Conservation (phyloP, 176 grass and related monocot genomes). For the Phyllostachys edulis region DNA sequence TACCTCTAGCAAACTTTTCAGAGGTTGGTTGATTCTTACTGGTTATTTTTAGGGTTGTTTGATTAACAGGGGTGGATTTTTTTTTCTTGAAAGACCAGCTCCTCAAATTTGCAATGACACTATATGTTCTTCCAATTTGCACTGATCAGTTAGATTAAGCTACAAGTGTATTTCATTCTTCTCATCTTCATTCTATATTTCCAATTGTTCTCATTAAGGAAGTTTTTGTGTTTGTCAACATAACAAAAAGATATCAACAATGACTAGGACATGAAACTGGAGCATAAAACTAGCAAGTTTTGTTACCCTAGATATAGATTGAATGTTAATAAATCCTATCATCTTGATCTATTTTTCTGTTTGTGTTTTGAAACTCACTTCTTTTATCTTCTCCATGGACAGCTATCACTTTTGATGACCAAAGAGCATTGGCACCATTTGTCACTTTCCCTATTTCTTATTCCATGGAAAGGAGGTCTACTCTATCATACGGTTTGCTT, state of each 20-base stretch:
- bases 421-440: slow-evolving; percentile 9
- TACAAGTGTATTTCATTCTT: background rate
- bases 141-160: background rate
- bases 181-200: background rate
- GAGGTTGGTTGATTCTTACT: background rate
- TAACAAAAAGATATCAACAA: background rate
- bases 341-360: background rate
- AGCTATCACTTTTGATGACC: background rate
- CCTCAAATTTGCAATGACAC: background rate
- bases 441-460: slow-evolving; percentile 19
- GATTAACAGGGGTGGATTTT: background rate
- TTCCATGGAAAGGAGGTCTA: slow-evolving; percentile 9
- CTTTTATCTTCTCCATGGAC: background rate
- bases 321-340: background rate
- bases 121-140: background rate
- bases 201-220: background rate
- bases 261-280: background rate
- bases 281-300: background rate
- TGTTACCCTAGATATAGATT: background rate
- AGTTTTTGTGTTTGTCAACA: background rate
- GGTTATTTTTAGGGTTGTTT: background rate
- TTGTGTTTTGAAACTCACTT: background rate
- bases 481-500: background rate
- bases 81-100: background rate
- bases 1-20: background rate